These are phyloP conservation scores for Serendipita sp. DNA, from an alignment of 768 basidiomycete genomes.

Conservation along the genomic window DNA sequence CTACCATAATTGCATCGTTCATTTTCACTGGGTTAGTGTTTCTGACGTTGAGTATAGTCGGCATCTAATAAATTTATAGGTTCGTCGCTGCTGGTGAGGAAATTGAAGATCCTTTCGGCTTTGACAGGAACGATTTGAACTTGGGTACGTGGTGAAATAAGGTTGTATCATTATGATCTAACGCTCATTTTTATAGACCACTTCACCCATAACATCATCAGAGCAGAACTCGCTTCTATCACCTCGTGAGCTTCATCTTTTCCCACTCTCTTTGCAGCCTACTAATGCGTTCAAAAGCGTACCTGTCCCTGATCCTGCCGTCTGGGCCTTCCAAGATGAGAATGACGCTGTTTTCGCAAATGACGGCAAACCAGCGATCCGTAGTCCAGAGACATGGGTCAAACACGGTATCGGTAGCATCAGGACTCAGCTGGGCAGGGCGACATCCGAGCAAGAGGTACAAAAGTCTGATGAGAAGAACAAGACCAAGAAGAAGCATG, in stretches of 20 bases:
- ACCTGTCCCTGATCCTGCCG: neutral
- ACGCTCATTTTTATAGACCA: slow-evolving; percentile 37
- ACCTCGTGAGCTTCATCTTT: no score
- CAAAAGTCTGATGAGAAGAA: neutral
- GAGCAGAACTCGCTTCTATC: slow-evolving; percentile 14
- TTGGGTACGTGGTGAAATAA: slow-evolving; percentile 11
- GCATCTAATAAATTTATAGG: slow-evolving; percentile 14
- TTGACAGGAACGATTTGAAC: slow-evolving; percentile 53
- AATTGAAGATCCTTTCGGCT: slow-evolving; percentile 51
- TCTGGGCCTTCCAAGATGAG: neutral
- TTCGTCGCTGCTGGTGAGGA: slow-evolving; percentile 61
- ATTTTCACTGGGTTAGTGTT: slow-evolving; percentile 21
- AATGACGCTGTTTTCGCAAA: neutral
- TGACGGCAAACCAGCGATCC: neutral
- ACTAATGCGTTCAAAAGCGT: neutral
- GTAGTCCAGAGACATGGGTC: neutral
- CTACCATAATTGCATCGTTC: slow-evolving; percentile 27
- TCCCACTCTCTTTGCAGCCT: no score
- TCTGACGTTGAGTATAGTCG: neutral
- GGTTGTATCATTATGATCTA: slow-evolving; percentile 15
- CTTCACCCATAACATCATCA: slow-evolving; percentile 54
- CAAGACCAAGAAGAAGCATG: neutral
- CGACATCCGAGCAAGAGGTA: neutral
- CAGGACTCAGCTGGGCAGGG: neutral
- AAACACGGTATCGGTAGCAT: neutral